These are phyloP conservation scores for Corchorus olitorius DNA, from an alignment of 345 rosid genomes.

Conservation along the genomic window DNA sequence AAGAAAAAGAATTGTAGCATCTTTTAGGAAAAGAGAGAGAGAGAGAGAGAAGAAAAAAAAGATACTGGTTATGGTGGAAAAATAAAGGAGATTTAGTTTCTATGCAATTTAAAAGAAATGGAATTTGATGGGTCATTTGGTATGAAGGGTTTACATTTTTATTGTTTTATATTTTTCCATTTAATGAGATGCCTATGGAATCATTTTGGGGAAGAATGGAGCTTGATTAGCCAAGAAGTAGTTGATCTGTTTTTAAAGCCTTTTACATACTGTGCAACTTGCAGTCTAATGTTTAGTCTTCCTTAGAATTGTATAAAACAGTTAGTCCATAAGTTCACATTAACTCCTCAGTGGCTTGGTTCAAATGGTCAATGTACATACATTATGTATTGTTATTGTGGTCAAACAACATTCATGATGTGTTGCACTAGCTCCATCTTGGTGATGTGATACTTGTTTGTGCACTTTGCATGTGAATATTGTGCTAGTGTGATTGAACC, in stretches of 20 bases:
- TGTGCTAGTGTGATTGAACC: not conserved
- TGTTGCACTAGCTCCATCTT: not conserved
- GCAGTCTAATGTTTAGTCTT: constrained; percentile 3
- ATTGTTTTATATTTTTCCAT: not conserved
- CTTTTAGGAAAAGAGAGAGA: too few species aligned
- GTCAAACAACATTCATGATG: not conserved
- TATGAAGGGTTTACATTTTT: not conserved
- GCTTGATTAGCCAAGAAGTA: not conserved
- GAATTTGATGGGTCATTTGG: not conserved
- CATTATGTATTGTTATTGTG: too few species aligned
- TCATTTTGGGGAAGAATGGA: not conserved
- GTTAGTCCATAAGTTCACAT: not conserved
- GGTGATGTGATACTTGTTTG: not conserved
- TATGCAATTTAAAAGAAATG: not conserved
- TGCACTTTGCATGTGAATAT: constrained; percentile 4
- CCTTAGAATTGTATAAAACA: not conserved
- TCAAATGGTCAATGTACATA: not conserved
- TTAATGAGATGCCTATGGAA: constrained; percentile 1
- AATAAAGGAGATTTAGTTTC: not conserved
- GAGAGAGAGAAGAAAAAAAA: too few species aligned
- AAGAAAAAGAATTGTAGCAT: too few species aligned
- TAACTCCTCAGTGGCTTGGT: not conserved
- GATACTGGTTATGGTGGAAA: not conserved
- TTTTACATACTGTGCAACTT: not conserved
- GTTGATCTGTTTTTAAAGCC: not conserved